Percentiles rank a stretch among this genome's conserved stretches.
Evolutionary conservation across 768 basidiomycete species (phyloP).

Genomic region (Agrocybe pediades): DNA sequence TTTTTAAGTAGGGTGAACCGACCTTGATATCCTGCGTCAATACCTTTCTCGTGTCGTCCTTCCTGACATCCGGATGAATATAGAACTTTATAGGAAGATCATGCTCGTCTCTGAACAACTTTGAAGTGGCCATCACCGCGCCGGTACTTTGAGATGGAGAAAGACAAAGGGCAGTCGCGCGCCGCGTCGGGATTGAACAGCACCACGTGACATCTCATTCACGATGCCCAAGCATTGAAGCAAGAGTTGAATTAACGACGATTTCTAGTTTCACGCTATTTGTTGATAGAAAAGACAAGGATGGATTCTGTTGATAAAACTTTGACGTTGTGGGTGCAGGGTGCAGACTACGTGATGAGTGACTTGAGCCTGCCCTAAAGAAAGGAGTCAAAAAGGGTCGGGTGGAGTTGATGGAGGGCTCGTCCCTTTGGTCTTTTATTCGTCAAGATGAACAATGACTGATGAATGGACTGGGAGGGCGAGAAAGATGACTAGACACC

Average conservation of each 20-base stretch:
- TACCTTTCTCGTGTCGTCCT: constrained; percentile 14
- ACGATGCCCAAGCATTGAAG: not conserved
- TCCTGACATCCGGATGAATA: constrained; percentile 33
- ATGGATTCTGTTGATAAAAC: no score
- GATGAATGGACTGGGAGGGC: constrained; percentile 50
- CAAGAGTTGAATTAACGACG: no score
- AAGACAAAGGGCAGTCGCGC: not conserved
- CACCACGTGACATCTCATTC: not conserved
- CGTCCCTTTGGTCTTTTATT: constrained; percentile 34
- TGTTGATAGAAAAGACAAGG: no score
- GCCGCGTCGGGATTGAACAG: not conserved
- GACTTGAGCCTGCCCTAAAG: constrained; percentile 22
- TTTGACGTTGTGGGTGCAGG: not conserved
- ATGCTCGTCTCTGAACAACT: constrained; percentile 12
- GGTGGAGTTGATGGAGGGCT: not conserved
- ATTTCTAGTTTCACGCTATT: no score
- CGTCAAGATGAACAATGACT: constrained; percentile 41
- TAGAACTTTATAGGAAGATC: constrained; percentile 27
- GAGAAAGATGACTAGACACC: constrained; percentile 87
- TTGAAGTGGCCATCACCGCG: not conserved
- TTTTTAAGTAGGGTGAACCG: constrained; percentile 2
- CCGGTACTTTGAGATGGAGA: not conserved
- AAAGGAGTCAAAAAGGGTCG: constrained; percentile 7
- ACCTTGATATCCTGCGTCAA: constrained; percentile 37
- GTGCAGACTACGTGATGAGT: not conserved